phyloP scores from a whole-genome alignment of 148 eudicot species.

The Dianthus caryophyllus region DNA sequence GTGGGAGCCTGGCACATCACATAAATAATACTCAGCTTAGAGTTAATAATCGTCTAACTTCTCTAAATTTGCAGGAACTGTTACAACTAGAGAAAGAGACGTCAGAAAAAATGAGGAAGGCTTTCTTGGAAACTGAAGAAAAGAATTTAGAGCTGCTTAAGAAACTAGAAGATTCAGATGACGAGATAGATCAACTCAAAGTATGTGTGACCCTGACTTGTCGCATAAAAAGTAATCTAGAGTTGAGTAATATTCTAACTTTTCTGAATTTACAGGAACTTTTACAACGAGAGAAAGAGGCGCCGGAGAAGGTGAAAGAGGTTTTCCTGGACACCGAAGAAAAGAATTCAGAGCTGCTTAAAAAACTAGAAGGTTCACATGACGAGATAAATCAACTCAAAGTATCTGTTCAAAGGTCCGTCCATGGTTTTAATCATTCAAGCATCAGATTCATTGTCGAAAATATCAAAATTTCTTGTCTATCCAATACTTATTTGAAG shows the following conservation, averaged over 20 bases:
- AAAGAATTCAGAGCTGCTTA: constrained; percentile 53
- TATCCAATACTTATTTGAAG: no score
- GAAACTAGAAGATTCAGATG: constrained; percentile 6
- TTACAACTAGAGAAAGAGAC: constrained; percentile 47
- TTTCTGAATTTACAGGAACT: no score
- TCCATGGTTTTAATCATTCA: neutral
- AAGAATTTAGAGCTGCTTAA: constrained; percentile 2
- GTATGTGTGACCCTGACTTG: no score
- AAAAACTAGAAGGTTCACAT: constrained; percentile 68
- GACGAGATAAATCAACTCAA: constrained; percentile 63
- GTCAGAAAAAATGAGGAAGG: neutral
- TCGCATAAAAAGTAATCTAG: no score
- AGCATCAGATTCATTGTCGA: neutral
- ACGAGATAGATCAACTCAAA: constrained; percentile 1
- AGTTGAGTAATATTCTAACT: no score
- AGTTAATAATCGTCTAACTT: no score
- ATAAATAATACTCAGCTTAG: no score
- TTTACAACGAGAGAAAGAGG: no score
- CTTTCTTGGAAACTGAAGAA: neutral
- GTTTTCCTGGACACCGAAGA: constrained; percentile 50
- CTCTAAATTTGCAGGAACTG: no score
- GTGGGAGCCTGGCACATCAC: no score
- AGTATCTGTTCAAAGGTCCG: constrained; percentile 82
- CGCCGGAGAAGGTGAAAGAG: constrained; percentile 57
- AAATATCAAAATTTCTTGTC: neutral